Percentiles rank a stretch among this genome's conserved stretches.
These are phyloP conservation scores for Apiotrichum gamsii DNA, from an alignment of 1,284 basidiomycete genomes.

Conservation along the genomic window DNA sequence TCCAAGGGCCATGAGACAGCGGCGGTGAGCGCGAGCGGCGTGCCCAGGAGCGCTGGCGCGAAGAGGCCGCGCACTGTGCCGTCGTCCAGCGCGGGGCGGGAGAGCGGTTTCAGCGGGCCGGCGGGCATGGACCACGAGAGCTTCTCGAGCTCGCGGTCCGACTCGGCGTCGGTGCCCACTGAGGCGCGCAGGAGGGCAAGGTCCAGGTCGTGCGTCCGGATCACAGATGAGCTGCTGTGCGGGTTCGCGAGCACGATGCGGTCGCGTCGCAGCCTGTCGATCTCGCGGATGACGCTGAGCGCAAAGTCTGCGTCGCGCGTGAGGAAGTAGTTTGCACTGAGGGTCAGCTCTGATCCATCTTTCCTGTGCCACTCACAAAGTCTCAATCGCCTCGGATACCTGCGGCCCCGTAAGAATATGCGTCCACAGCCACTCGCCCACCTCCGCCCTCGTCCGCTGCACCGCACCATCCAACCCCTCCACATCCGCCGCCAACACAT, in stretches of 20 bases:
- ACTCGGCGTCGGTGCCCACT: constrained; percentile 73
- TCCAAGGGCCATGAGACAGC: constrained; percentile 77
- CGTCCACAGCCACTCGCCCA: constrained; percentile 69
- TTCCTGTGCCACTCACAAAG: constrained; percentile 57
- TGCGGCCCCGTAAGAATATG: constrained; percentile 77
- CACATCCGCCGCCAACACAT: constrained; percentile 62
- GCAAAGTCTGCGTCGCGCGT: constrained; percentile 80
- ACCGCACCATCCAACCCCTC: constrained; percentile 69
- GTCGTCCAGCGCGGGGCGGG: constrained; percentile 48
- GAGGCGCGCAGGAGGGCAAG: constrained; percentile 73
- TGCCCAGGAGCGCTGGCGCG: constrained; percentile 69
- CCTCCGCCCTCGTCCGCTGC: constrained; percentile 31
- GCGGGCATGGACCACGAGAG: constrained; percentile 67
- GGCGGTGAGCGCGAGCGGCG: constrained; percentile 63
- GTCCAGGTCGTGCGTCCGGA: constrained; percentile 78
- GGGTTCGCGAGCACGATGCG: constrained; percentile 59
- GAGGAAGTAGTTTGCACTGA: constrained; percentile 73
- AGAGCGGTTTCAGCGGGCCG: constrained; percentile 54
- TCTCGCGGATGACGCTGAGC: constrained; percentile 59
- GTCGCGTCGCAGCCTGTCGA: constrained; percentile 68
- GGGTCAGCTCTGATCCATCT: neutral
- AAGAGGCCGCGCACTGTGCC: constrained; percentile 50
- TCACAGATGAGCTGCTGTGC: constrained; percentile 57
- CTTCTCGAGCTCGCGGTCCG: constrained; percentile 63
- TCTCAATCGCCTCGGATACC: constrained; percentile 67